Base-by-base conservation (phyloP, 108 stramenopile species). In the Fragilaria radians region DNA sequence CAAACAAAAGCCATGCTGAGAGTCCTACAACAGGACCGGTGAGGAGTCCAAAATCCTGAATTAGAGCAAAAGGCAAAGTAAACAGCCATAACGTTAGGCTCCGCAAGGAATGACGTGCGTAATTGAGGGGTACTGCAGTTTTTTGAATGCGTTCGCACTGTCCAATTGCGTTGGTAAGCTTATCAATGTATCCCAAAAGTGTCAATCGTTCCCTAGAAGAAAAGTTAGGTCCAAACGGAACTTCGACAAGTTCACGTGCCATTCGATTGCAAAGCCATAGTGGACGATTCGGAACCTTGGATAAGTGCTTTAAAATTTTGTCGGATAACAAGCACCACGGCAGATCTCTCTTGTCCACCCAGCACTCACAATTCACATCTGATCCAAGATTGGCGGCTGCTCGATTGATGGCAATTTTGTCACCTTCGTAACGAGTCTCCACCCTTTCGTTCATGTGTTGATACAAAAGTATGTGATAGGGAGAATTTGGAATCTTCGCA, bases 71-170 rank as follows among this genome's bases (percentile, higher is more conserved):
- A 14, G 95, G 95, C 34, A 95, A 59, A 23, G 88, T 83, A 32
- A 91, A 69, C 9, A 78, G 68, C 86, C 86, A 95, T 46, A 93
- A 23, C 14, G 88, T 87, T 25, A 95, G 63, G 65, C 77, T 80
- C 14, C 95, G 74, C 49, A 85, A 57, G 14, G 90, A 81, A 64
- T 95, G 95, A 28, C 95, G 53, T 7, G 89, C 89, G 72, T 95
- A 95, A 68, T 86, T 79, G 21, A 95, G 70, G 18, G 92, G 95
- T 21, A 95, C 90, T 5, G 92, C 86, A 3, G 90, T 93, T 67
- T 95, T 88, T 50, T 91, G 91, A 22, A 95, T 85, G 49, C 90
- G 70, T 59, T 95, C 92, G 49, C 87, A 90, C 18, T 86, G 67
- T 21, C 92, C 92, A 51, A 93, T 71, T 48, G 81, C 61, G 48